These are phyloP conservation scores for Mortierella alpina DNA, from an alignment of 192 early-diverging fungal genomes.

Conservation along the genomic window DNA sequence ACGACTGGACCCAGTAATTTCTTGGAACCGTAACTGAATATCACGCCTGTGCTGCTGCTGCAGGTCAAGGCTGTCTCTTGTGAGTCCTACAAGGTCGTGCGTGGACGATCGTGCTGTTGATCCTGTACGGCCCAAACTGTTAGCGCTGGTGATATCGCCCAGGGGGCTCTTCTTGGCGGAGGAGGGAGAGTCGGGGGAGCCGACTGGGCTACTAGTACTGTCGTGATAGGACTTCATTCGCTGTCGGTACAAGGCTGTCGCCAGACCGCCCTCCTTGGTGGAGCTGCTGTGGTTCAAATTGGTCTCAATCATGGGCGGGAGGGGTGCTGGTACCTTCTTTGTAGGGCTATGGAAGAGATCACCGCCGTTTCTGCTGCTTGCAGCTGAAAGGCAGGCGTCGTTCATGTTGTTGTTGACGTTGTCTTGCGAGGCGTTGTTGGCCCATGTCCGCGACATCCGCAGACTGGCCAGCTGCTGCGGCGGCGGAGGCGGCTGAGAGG, in stretches of 20 bases:
- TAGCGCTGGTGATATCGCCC: too few species aligned
- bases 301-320: neutral
- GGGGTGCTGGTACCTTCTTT: too few species aligned
- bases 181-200: too few species aligned
- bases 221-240: too few species aligned
- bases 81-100: too few species aligned
- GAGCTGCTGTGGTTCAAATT: neutral
- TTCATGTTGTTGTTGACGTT: neutral
- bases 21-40: conserved; percentile 3
- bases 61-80: too few species aligned
- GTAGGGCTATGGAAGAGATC: conserved; percentile 7
- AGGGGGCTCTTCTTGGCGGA: too few species aligned
- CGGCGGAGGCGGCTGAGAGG: neutral
- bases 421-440: neutral
- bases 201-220: too few species aligned
- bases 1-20: neutral
- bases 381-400: conserved; percentile 1
- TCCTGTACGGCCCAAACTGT: too few species aligned
- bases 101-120: too few species aligned
- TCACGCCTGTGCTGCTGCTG: neutral
- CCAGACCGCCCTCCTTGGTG: neutral
- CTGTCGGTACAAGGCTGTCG: neutral
- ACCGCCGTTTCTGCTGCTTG: conserved; percentile 18
- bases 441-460: neutral
- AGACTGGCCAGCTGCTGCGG: neutral